These are phyloP conservation scores for Chaetomidium leptoderma DNA, from an alignment of 495 filamentous ascomycete species.

Conservation along the genomic window DNA sequence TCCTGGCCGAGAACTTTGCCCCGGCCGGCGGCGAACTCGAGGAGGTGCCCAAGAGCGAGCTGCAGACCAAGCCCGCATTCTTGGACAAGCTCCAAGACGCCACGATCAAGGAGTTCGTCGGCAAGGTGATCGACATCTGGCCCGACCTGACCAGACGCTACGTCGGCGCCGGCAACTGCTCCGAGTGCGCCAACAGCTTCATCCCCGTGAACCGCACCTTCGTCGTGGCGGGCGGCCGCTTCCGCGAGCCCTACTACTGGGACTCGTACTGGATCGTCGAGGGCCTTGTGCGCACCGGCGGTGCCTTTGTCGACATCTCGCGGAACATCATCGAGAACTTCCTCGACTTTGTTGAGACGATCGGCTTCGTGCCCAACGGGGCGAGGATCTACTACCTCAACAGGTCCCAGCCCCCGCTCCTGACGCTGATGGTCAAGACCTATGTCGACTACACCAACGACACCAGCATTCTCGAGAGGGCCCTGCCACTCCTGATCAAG, in stretches of 20 bases:
- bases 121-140: constrained; percentile 50
- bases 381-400: constrained; percentile 48
- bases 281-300: constrained; percentile 47
- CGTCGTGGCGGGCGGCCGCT: constrained; percentile 49
- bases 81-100: constrained; percentile 41
- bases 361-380: constrained; percentile 50
- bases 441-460: constrained; percentile 51
- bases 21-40: constrained; percentile 46
- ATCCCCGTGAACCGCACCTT: constrained; percentile 51
- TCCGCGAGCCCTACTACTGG: constrained; percentile 52
- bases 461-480: constrained; percentile 43
- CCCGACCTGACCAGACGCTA: constrained; percentile 47
- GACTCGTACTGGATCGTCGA: constrained; percentile 52
- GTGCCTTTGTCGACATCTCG: constrained; percentile 44
- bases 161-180: constrained; percentile 39
- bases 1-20: constrained; percentile 43
- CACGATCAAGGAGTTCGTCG: constrained; percentile 43
- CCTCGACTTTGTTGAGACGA: constrained; percentile 46
- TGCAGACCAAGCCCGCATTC: constrained; percentile 42
- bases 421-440: constrained; percentile 47
- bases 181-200: constrained; percentile 45
- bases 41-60: constrained; percentile 36
- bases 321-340: constrained; percentile 52
- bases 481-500: constrained; percentile 45
- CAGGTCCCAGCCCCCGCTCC: constrained; percentile 46